Conservation (phyloP, 352 stramenopile genomes). For the Phytophthora megakarya region DNA sequence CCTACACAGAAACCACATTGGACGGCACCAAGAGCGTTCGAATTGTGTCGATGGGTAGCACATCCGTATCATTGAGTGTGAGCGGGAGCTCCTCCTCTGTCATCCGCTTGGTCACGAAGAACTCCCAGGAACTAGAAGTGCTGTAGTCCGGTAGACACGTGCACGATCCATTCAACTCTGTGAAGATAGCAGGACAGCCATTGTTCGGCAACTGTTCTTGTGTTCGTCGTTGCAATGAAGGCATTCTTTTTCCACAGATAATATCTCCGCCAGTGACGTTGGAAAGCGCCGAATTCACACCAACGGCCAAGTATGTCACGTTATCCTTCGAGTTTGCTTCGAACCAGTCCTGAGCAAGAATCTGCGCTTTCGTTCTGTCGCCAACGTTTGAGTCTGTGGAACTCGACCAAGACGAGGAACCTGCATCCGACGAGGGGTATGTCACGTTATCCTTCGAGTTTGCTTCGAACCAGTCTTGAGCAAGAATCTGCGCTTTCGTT, state of each 20-base stretch:
- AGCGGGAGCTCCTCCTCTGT: slow-evolving; percentile 12
- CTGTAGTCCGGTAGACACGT: slow-evolving; percentile 45
- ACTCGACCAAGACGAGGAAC: background rate
- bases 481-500: slow-evolving; percentile 28
- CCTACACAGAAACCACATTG: slow-evolving; percentile 37
- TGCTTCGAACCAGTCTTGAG: slow-evolving; percentile 41
- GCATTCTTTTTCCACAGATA: slow-evolving; percentile 39
- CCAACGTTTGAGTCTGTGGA: background rate
- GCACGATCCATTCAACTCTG: slow-evolving; percentile 44
- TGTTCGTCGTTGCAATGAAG: slow-evolving; percentile 42
- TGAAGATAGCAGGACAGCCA: slow-evolving; percentile 44
- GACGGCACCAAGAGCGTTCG: slow-evolving; percentile 43
- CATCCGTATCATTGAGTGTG: slow-evolving; percentile 18
- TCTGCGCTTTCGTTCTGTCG: slow-evolving; percentile 20
- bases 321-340: slow-evolving; percentile 36
- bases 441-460: slow-evolving; percentile 41
- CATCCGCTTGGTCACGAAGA: slow-evolving; percentile 30
- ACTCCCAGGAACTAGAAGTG: slow-evolving; percentile 31
- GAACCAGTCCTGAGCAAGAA: slow-evolving; percentile 42
- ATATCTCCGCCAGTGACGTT: slow-evolving; percentile 34
- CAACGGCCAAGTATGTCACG: slow-evolving; percentile 39
- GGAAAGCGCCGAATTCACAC: slow-evolving; percentile 34
- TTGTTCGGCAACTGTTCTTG: slow-evolving; percentile 31
- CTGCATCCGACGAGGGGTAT: slow-evolving; percentile 22
- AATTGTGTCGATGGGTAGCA: slow-evolving; percentile 40